phyloP scores from a whole-genome alignment of 768 basidiomycete species.

The Kondoa subrosea region DNA sequence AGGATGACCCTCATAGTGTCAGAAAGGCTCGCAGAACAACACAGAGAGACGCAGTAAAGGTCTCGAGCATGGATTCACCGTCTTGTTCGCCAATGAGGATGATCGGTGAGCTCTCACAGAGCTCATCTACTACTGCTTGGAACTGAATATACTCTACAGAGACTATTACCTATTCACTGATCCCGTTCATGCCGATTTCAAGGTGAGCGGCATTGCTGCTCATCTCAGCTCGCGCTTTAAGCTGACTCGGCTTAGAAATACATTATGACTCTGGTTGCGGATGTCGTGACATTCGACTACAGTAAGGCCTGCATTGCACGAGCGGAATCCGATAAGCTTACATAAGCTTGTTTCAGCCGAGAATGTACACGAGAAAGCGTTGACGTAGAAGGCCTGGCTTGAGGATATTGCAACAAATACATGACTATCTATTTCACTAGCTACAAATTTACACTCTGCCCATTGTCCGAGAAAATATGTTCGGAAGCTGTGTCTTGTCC shows the following conservation, averaged over 20 bases:
- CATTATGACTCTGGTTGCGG: not conserved
- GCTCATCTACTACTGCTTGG: not conserved
- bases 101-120: not conserved
- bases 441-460: too few relatives aligned
- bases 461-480: too few relatives aligned
- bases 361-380: too few relatives aligned
- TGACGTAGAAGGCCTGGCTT: too few relatives aligned
- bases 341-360: too few relatives aligned
- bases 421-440: too few relatives aligned
- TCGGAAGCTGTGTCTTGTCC: too few relatives aligned
- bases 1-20: not conserved
- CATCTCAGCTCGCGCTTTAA: not conserved
- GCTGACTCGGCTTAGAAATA: not conserved
- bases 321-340: too few relatives aligned
- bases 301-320: not conserved
- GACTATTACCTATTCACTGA: conserved; percentile 2
- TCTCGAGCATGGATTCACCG: not conserved
- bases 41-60: not conserved
- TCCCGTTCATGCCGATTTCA: not conserved
- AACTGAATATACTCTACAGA: not conserved
- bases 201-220: not conserved
- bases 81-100: not conserved
- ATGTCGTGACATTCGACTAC: not conserved
- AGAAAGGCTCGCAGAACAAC: not conserved
- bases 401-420: too few relatives aligned